Evolutionary conservation across 176 grass and related monocot species (phyloP).

Genomic region (Phragmites australis): DNA sequence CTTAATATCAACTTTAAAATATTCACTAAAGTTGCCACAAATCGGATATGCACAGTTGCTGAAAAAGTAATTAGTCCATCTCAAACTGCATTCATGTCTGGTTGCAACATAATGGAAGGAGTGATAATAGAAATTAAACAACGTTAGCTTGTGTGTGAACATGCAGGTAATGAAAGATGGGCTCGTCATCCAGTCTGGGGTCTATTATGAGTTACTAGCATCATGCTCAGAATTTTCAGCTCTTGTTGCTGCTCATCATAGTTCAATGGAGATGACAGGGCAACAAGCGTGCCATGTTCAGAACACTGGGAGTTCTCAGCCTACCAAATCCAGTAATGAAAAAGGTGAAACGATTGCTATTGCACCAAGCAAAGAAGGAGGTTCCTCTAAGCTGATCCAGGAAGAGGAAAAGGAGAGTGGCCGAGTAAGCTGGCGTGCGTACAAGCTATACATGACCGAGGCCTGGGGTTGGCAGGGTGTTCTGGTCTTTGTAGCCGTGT

Average conservation of each 20-base stretch:
- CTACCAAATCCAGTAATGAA: constrained; percentile 22
- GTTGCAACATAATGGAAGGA: no score
- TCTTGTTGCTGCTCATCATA: constrained; percentile 85
- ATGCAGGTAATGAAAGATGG: constrained; percentile 84
- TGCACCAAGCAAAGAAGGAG: constrained; percentile 43
- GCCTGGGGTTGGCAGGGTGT: constrained; percentile 92
- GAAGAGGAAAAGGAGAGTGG: constrained; percentile 88
- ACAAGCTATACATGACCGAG: constrained; percentile 79
- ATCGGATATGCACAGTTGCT: no score
- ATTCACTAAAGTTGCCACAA: no score
- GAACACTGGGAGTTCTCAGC: constrained; percentile 24
- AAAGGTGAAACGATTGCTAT: background rate
- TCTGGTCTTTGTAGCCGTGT: constrained; percentile 37
- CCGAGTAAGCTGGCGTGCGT: constrained; percentile 67
- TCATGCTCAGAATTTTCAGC: constrained; percentile 62
- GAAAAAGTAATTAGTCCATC: no score
- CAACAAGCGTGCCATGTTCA: constrained; percentile 32
- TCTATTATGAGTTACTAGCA: constrained; percentile 62
- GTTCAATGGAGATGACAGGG: constrained; percentile 80
- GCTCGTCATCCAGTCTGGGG: constrained; percentile 60
- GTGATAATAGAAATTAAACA: constrained; percentile 18
- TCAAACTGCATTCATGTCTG: no score
- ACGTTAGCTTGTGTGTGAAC: background rate
- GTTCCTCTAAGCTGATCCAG: constrained; percentile 68
- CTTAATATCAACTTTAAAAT: no score